A percentile compares a stretch with the other conserved stretches of the same genome.
These are phyloP conservation scores for Tuber calosporum DNA, from an alignment of 495 filamentous ascomycete species.

Conservation along the genomic window DNA sequence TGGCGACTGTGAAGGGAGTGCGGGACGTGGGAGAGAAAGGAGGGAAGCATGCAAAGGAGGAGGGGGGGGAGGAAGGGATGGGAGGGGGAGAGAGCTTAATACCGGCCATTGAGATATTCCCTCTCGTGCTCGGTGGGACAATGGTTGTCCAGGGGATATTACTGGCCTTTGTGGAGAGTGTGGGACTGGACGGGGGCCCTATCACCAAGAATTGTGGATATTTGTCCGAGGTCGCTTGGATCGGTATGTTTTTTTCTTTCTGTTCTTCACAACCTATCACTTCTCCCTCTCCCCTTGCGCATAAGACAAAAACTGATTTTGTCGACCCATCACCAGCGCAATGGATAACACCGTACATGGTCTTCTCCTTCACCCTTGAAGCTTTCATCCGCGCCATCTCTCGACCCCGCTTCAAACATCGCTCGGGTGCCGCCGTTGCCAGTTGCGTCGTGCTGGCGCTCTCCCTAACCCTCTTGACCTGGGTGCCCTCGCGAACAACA, in stretches of 20 bases:
- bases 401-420: slow-evolving; percentile 27
- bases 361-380: slow-evolving; percentile 35
- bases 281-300: background rate
- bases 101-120: slow-evolving; percentile 29
- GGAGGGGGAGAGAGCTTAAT: slow-evolving; percentile 18
- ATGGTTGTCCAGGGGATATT: slow-evolving; percentile 32
- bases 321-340: slow-evolving; percentile 16
- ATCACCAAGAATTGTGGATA: slow-evolving; percentile 26
- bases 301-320: slow-evolving; percentile 5
- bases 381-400: slow-evolving; percentile 30
- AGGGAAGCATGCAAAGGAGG: slow-evolving; percentile 7
- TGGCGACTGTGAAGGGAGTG: background rate
- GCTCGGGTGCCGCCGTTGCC: slow-evolving; percentile 22
- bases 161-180: slow-evolving; percentile 25
- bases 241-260: slow-evolving; percentile 21
- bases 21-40: slow-evolving; percentile 1
- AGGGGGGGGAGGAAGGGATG: background rate
- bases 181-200: slow-evolving; percentile 8
- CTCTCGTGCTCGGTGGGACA: slow-evolving; percentile 24
- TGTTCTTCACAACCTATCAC: background rate
- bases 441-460: slow-evolving; percentile 20
- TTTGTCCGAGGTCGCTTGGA: slow-evolving; percentile 30
- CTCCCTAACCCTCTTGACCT: slow-evolving; percentile 23
- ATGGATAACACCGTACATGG: slow-evolving; percentile 34
- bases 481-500: slow-evolving; percentile 29